Evolutionary conservation across 345 rosid species (phyloP).

Genomic region (Excoecaria cochinchinensis): DNA sequence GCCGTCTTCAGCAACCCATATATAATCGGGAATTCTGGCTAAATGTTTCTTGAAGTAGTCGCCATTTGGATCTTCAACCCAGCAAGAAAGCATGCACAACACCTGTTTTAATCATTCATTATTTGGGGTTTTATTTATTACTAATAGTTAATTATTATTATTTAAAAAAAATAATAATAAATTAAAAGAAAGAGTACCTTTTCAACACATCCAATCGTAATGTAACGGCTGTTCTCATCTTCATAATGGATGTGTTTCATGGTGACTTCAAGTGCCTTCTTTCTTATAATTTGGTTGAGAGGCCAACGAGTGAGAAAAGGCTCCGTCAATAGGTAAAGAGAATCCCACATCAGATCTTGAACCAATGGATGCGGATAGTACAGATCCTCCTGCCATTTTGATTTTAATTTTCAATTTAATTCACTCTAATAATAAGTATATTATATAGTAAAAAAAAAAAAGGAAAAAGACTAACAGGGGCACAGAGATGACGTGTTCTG

Average conservation of each 20-base stretch:
- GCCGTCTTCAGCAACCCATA: conserved; percentile 96
- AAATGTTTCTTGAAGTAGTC: conserved; percentile 73
- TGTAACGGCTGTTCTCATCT: conserved; percentile 25
- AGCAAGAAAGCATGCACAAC: conserved; percentile 40
- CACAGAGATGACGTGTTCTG: conserved; percentile 7
- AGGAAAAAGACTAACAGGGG: conserved; percentile 1
- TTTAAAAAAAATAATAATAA: no score
- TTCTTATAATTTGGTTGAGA: conserved; percentile 10
- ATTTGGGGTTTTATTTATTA: no score
- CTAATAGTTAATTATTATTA: no score
- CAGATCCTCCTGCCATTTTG: conserved; percentile 15
- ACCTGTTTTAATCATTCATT: conserved; percentile 14
- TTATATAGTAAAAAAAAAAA: not conserved
- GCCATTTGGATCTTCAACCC: conserved; percentile 46
- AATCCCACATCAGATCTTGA: conserved; percentile 25
- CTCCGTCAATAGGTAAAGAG: conserved; percentile 8
- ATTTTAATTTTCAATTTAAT: not conserved
- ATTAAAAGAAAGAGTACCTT: conserved; percentile 12
- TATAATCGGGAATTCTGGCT: conserved; percentile 65
- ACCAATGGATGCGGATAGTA: conserved; percentile 18
- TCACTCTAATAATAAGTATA: not conserved
- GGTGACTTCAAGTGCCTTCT: conserved; percentile 18
- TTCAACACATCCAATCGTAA: conserved; percentile 22
- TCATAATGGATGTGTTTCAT: conserved; percentile 26
- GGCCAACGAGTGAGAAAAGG: conserved; percentile 25